Evolutionary conservation across 1,284 basidiomycete genomes (phyloP), one percentile per base, ranked within the genome.

Genomic region (Lentinus polychrous): DNA sequence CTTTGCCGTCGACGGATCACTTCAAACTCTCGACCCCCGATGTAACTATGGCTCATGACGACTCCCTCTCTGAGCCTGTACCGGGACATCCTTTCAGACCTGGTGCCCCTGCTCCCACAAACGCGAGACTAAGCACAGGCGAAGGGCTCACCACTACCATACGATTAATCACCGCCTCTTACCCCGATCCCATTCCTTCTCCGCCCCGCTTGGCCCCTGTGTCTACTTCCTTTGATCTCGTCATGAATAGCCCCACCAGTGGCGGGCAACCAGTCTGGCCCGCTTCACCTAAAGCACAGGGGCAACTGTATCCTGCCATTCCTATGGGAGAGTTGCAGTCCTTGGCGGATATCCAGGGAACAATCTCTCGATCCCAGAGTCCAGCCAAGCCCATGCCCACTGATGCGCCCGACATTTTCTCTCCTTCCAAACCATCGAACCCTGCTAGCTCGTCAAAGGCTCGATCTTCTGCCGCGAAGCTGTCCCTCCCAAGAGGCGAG

Each of bases 191-290:
- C 11, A 12, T 48, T 6, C 8, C 22, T 5, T 64, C 71, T 22
- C 83, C 83, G 0, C 85, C 86, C 0, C 73, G 73, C 46, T 70
- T 88, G 3, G 71, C 75, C 52, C 78, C 83, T 0, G 79, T 82
- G 58, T 65, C 73, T 40, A 83, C 83, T 1, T 70, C 70, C 8
- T 87, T 86, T 55, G 84, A 87, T 54, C 66, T 87, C 23, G 70
- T 76, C 15, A 70, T 82, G 54, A 48, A 38, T 31, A 37, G 38
- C 14, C 76, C 70, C 20, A 81, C 78, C 22, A 82, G 83, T 0
- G 57, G 58, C 22, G 63, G 62, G 1, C 56, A 55, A 8, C 51
- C 62, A 43, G 63, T 73, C 50, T 78, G 77, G 75, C 46, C 46
- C 1, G 60, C 69, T 18, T 69, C 74, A 1, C 73, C 74, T 35